phyloP scores from a whole-genome alignment of 2,329 filamentous ascomycete species.

The Epichloe typhina region DNA sequence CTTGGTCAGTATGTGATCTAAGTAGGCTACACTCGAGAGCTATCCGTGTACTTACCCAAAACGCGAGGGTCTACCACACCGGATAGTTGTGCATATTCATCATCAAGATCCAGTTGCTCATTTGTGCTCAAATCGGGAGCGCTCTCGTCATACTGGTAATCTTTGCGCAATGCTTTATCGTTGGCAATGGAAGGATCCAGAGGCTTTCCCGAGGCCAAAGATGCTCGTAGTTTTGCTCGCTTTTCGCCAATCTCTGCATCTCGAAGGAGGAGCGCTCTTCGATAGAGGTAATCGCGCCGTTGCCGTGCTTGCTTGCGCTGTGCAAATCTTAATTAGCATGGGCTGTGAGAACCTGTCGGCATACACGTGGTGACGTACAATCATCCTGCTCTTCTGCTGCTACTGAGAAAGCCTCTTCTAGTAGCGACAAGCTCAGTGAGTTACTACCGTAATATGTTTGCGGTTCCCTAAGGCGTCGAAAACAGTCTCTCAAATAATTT shows the following conservation, averaged over 20 bases:
- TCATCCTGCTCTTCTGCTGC: conserved; percentile 3
- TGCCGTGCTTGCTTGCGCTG: conserved; percentile 28
- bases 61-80: conserved; percentile 82
- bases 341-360: neutral
- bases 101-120: conserved; percentile 63
- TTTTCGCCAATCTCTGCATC: conserved; percentile 92
- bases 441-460: neutral
- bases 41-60: conserved; percentile 54
- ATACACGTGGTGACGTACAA: conserved; percentile 1
- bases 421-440: neutral
- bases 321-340: neutral
- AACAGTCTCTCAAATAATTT: neutral
- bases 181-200: conserved; percentile 72
- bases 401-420: neutral
- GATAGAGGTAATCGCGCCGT: conserved; percentile 57
- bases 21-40: neutral
- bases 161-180: conserved; percentile 69
- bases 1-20: neutral
- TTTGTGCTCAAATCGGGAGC: conserved; percentile 51
- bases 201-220: conserved; percentile 79
- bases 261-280: conserved; percentile 71
- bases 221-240: conserved; percentile 71
- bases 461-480: neutral
- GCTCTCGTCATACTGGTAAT: conserved; percentile 91
- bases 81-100: conserved; percentile 85